Percentiles rank a stretch among this genome's conserved stretches.
Evolutionary conservation across 768 basidiomycete species (phyloP).

Genomic region (Agaricus sinodeliciosus): DNA sequence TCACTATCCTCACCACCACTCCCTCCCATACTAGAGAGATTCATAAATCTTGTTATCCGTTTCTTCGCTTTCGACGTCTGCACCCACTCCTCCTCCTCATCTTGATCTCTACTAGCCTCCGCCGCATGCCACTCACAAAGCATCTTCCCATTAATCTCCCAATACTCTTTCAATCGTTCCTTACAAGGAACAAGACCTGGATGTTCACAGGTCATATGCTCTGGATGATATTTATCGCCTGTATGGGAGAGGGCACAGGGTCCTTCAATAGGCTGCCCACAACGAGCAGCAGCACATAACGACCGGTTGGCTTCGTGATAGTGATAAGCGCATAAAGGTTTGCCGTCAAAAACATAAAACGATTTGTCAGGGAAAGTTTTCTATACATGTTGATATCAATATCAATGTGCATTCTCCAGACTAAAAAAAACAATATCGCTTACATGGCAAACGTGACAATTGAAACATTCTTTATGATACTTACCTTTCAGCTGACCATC

Average conservation of each 20-base stretch:
- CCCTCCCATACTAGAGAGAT: constrained; percentile 35
- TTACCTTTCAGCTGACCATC: constrained; percentile 96
- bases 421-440: constrained; percentile 18
- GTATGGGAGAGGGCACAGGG: constrained; percentile 84
- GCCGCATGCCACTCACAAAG: constrained; percentile 79
- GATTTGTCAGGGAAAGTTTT: constrained; percentile 87
- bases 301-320: constrained; percentile 92
- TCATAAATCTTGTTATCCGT: constrained; percentile 77
- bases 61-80: constrained; percentile 56
- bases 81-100: constrained; percentile 24
- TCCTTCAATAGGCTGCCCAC: constrained; percentile 89
- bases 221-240: constrained; percentile 80
- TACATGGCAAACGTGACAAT: constrained; percentile 78
- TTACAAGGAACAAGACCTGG: constrained; percentile 39
- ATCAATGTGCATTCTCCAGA: background rate
- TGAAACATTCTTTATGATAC: constrained; percentile 90
- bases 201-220: constrained; percentile 82
- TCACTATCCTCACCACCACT: constrained; percentile 14
- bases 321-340: constrained; percentile 87
- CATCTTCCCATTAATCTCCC: constrained; percentile 83
- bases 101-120: constrained; percentile 17
- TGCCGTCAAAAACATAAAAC: constrained; percentile 89
- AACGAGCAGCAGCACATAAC: constrained; percentile 70
- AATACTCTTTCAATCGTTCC: constrained; percentile 73
- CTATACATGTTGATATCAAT: constrained; percentile 26